Conservation (phyloP, 257 asterid genomes). For the Rauvolfia tetraphylla region DNA sequence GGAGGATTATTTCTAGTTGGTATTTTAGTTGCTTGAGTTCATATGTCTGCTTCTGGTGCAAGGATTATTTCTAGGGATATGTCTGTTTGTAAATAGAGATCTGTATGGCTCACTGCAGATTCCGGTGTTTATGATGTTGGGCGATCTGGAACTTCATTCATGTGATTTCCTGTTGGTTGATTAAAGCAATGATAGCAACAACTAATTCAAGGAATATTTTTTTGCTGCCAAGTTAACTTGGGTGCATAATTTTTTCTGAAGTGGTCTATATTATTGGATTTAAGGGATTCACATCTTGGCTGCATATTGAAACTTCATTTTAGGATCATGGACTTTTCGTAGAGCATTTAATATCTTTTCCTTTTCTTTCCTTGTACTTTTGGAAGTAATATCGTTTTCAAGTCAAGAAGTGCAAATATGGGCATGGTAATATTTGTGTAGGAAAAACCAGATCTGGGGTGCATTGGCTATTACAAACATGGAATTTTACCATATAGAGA, state of each 20-base stretch:
- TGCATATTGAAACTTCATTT: background rate
- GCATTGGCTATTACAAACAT: background rate
- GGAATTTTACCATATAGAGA: background rate
- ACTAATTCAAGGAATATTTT: background rate
- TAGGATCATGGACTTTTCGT: background rate
- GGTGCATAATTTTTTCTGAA: too few species aligned
- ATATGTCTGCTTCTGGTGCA: background rate
- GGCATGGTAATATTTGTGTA: too few species aligned
- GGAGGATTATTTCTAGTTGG: background rate
- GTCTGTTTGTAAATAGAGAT: background rate
- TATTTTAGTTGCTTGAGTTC: background rate
- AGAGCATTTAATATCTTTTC: background rate
- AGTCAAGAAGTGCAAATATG: background rate
- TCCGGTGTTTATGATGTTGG: background rate
- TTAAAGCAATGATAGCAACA: background rate
- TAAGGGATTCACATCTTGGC: background rate
- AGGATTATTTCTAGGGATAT: background rate
- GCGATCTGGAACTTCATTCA: background rate
- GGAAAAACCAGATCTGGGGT: background rate
- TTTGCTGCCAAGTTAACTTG: background rate
- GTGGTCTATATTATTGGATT: background rate
- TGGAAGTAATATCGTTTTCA: too few species aligned
- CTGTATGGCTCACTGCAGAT: background rate
- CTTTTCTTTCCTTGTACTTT: background rate
- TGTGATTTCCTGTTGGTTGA: background rate